These are phyloP conservation scores for Naganishia vaughanmartiniae DNA, from an alignment of 768 basidiomycete genomes.

Conservation along the genomic window DNA sequence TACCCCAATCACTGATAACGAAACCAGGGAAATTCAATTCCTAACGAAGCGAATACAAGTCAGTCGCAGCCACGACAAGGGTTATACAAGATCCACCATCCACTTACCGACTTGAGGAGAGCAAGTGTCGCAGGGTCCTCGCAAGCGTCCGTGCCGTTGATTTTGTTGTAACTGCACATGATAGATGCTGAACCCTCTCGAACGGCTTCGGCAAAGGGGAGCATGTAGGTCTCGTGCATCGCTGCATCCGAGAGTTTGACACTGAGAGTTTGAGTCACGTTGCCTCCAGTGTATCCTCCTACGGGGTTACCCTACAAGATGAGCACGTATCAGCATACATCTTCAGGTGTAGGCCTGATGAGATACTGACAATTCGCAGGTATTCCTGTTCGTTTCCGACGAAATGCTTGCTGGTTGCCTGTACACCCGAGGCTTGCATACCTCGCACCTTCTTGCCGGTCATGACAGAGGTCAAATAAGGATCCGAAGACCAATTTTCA, in stretches of 20 bases:
- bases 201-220: constrained; percentile 21
- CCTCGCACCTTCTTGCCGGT: constrained; percentile 26
- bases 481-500: constrained; percentile 15
- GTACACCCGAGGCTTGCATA: constrained; percentile 13
- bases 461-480: constrained; percentile 10
- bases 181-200: constrained; percentile 18
- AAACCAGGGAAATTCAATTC: constrained; percentile 23
- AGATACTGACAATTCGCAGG: constrained; percentile 7
- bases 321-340: background rate
- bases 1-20: constrained; percentile 24
- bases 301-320: background rate
- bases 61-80: background rate
- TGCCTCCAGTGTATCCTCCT: constrained; percentile 9
- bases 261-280: constrained; percentile 3
- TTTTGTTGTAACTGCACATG: constrained; percentile 26
- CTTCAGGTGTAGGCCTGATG: background rate
- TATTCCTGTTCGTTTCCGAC: constrained; percentile 24
- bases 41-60: background rate
- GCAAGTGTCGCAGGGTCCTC: constrained; percentile 2
- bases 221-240: constrained; percentile 23
- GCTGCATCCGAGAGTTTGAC: constrained; percentile 15
- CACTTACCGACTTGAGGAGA: constrained; percentile 4
- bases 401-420: constrained; percentile 20
- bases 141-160: constrained; percentile 19
- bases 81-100: background rate